A percentile compares a stretch with the other conserved stretches of the same genome.
These are phyloP conservation scores for Aspergillus clavatus DNA, from an alignment of 2,329 filamentous ascomycete genomes.

Conservation along the genomic window DNA sequence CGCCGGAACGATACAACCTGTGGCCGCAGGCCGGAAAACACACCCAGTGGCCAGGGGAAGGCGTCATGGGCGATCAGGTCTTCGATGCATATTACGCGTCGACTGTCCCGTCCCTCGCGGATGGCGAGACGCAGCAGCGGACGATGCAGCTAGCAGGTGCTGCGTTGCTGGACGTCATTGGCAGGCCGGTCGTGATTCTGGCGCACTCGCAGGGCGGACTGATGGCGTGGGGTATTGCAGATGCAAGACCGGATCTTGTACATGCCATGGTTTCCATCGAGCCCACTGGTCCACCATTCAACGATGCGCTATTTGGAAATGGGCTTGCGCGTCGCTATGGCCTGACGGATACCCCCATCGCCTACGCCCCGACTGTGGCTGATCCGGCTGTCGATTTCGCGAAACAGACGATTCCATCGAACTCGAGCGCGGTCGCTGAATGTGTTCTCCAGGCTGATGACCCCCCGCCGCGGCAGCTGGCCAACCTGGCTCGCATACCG, in stretches of 20 bases:
- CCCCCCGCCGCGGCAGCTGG: conserved; percentile 41
- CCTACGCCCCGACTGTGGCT: conserved; percentile 10
- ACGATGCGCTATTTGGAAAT: conserved; percentile 11
- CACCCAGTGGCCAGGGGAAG: conserved; percentile 39
- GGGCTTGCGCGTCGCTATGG: conserved; percentile 13
- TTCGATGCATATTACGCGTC: conserved; percentile 25
- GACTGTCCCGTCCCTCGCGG: conserved; percentile 17
- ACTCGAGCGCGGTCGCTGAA: conserved; percentile 11
- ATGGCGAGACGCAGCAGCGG: conserved; percentile 11
- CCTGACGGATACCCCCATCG: conserved; percentile 17
- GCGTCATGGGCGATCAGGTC: conserved; percentile 25
- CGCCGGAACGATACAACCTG: conserved; percentile 25
- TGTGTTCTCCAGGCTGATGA: conserved; percentile 38
- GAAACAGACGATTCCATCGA: conserved; percentile 11
- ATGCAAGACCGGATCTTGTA: conserved; percentile 46
- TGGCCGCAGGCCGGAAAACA: conserved; percentile 37
- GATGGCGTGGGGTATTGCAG: conserved; percentile 47
- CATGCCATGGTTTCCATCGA: conserved; percentile 50
- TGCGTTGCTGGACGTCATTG: conserved; percentile 23
- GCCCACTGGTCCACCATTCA: conserved; percentile 46
- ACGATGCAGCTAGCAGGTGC: conserved; percentile 15
- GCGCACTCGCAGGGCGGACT: conserved; percentile 49
- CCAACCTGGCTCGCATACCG: conserved; percentile 46
- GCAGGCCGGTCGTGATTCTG: conserved; percentile 27
- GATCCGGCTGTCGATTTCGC: conserved; percentile 10